Conservation (phyloP, 805 yeast genomes). For the Metschnikowia matae region DNA sequence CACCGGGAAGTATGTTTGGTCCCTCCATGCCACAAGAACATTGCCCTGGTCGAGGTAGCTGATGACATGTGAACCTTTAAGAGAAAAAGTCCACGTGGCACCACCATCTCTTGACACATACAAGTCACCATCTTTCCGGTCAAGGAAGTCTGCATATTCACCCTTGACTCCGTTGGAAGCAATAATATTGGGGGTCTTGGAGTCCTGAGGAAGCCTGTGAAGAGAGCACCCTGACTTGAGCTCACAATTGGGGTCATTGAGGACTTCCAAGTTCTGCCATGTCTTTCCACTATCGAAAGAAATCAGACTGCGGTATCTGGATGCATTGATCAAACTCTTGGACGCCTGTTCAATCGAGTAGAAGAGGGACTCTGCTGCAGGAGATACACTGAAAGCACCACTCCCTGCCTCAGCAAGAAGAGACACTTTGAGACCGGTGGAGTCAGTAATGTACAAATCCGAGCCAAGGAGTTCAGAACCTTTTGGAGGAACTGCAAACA, state of each 20-base stretch:
- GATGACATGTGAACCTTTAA: conserved; percentile 50
- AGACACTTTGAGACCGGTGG: conserved; percentile 51
- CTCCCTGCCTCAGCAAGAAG: conserved; percentile 39
- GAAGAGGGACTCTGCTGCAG: conserved; percentile 60
- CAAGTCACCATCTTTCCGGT: conserved; percentile 31
- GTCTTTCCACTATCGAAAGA: conserved; percentile 51
- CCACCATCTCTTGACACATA: conserved; percentile 78
- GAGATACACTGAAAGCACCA: conserved; percentile 39
- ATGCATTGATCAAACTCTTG: conserved; percentile 11
- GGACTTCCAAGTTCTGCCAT: conserved; percentile 47
- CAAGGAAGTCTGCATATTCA: conserved; percentile 13
- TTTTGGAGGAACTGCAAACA: conserved; percentile 7
- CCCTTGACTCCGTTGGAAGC: conserved; percentile 35
- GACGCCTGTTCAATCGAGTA: conserved; percentile 38
- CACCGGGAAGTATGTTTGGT: not conserved
- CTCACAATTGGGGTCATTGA: conserved; percentile 43
- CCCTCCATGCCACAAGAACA: conserved; percentile 38
- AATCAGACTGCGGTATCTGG: conserved; percentile 22
- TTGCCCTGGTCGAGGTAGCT: conserved; percentile 79
- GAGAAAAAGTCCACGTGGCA: conserved; percentile 56
- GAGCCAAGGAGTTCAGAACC: not conserved
- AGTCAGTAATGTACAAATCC: conserved; percentile 41
- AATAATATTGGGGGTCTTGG: conserved; percentile 46
- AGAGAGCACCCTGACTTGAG: conserved; percentile 48
- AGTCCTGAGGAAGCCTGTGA: conserved; percentile 24